Conservation (phyloP, 257 asterid species). For the Salvia rosmarinus region DNA sequence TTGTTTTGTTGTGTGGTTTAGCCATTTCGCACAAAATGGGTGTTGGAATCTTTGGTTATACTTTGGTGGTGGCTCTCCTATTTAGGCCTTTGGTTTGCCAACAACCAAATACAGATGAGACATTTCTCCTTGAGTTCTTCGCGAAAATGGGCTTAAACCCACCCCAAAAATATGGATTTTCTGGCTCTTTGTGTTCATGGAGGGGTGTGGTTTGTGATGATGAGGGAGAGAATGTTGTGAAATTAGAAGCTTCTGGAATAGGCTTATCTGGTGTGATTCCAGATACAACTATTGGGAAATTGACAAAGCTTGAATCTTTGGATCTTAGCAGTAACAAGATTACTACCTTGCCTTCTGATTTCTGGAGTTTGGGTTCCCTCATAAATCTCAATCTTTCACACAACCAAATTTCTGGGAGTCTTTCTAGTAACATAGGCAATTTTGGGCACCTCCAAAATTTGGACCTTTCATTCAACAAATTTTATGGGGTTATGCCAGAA, state of each 20-base stretch:
- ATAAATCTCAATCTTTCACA: slow-evolving; percentile 67
- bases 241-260: slow-evolving; percentile 55
- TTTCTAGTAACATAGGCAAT: slow-evolving; percentile 78
- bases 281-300: slow-evolving; percentile 83
- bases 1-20: slow-evolving; percentile 1
- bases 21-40: slow-evolving; percentile 55
- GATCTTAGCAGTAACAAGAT: slow-evolving; percentile 86
- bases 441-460: slow-evolving; percentile 71
- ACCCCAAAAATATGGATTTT: slow-evolving; percentile 44
- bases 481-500: slow-evolving; percentile 80
- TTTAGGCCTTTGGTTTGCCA: slow-evolving; percentile 58
- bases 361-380: slow-evolving; percentile 87
- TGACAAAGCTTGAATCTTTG: slow-evolving; percentile 61
- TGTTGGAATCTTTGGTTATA: slow-evolving; percentile 45
- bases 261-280: slow-evolving; percentile 83
- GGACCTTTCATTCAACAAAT: slow-evolving; percentile 78
- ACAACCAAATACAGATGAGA: slow-evolving; percentile 74
- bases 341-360: slow-evolving; percentile 78
- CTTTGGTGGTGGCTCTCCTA: slow-evolving; percentile 52
- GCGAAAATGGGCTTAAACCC: slow-evolving; percentile 61
- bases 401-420: slow-evolving; percentile 57
- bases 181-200: slow-evolving; percentile 76
- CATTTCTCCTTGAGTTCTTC: slow-evolving; percentile 64
- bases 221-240: slow-evolving; percentile 52
- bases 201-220: slow-evolving; percentile 73